A percentile compares a stretch with the other conserved stretches of the same genome.
phyloP scores from a whole-genome alignment of 116 monocot species.

The Iris pallida region DNA sequence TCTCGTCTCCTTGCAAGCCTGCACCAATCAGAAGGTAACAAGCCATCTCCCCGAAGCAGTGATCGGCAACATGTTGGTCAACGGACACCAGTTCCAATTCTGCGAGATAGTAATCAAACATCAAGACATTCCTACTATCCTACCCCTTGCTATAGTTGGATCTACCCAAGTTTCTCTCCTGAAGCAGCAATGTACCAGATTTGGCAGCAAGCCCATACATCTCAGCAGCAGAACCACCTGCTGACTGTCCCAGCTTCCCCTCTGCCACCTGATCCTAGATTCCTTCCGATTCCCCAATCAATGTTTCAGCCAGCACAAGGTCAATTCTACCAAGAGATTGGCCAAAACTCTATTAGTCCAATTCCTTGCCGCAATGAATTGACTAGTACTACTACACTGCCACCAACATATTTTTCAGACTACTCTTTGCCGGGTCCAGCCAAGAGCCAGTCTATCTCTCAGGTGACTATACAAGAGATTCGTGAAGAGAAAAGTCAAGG shows the following conservation, averaged over 20 bases:
- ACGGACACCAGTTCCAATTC: conserved; percentile 1
- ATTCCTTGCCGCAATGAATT: conserved; percentile 15
- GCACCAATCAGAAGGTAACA: conserved; percentile 19
- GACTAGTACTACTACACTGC: background rate
- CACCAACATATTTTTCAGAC: conserved; percentile 18
- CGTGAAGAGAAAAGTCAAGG: conserved; percentile 17
- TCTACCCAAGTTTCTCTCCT: conserved; percentile 21
- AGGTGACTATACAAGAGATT: conserved; percentile 32
- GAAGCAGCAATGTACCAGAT: conserved; percentile 32
- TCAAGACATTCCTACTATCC: conserved; percentile 18
- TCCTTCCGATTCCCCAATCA: conserved; percentile 13
- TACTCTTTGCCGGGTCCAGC: conserved; percentile 13
- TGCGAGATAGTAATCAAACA: background rate
- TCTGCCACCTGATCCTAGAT: conserved; percentile 11
- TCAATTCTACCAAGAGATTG: conserved; percentile 11
- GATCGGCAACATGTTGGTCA: conserved; percentile 4
- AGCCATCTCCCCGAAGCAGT: conserved; percentile 13
- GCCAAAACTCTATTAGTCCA: conserved; percentile 12
- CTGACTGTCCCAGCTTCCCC: conserved; percentile 8
- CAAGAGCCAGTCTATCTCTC: conserved; percentile 7
- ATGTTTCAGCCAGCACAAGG: conserved; percentile 17
- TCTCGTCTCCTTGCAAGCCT: conserved; percentile 40
- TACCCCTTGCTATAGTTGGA: conserved; percentile 19
- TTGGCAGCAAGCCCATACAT: conserved; percentile 36
- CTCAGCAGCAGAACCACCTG: conserved; percentile 14